Base-by-base conservation (phyloP, 2,329 filamentous ascomycete genomes). In the Sporothrix pseudoabietina region DNA sequence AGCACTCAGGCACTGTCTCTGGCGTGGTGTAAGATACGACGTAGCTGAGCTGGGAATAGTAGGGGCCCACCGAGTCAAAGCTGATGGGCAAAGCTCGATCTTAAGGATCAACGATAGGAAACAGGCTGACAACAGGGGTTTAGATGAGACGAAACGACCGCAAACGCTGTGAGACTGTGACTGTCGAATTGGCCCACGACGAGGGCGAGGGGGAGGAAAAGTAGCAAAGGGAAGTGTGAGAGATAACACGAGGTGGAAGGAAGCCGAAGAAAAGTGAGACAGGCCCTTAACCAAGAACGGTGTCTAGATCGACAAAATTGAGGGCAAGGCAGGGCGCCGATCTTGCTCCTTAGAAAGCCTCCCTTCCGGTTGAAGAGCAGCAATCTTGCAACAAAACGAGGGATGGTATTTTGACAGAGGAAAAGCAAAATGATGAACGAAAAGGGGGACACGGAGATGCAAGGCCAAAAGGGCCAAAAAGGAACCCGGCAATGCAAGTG, bases 41-140 rank as follows among this genome's bases (percentile, higher is more conserved):
- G 59, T 19, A 44, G 47, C 54, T 65, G 59, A 35, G 44, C 14
- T 65, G 35, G 68, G 54, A 61, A 41, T 7, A 63, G 54, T 39
- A 39, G 72, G 72, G 54, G 39, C 63, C 72, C 72, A 73, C 72
- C 12, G 41, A 41, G 54, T 61, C 69, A 71, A 30, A 44, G 52
- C 68, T 71, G 69, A 61, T 71, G 69, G 49, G 49, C n/a, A 55
- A 55, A 59, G 69, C 41, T 57, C 69, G 26, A 52, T 44, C 26
- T 49, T 63, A 26, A 68, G 39, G 44, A 68, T 68, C 41, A 35
- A 49, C 65, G 35, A 68, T 9, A 14, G 44, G 9, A 65, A 61
- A 16, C 32, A 63, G 39, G 69, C 52, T 22, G 69, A 30, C 52
- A 9, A 54, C 9, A 9, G 35, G 9, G 39, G 35, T 49, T 71